A percentile compares a stretch with the other conserved stretches of the same genome.
These are phyloP conservation scores for Sequoia sempervirens DNA, from an alignment of 75 land plant genomes.

Conservation along the genomic window DNA sequence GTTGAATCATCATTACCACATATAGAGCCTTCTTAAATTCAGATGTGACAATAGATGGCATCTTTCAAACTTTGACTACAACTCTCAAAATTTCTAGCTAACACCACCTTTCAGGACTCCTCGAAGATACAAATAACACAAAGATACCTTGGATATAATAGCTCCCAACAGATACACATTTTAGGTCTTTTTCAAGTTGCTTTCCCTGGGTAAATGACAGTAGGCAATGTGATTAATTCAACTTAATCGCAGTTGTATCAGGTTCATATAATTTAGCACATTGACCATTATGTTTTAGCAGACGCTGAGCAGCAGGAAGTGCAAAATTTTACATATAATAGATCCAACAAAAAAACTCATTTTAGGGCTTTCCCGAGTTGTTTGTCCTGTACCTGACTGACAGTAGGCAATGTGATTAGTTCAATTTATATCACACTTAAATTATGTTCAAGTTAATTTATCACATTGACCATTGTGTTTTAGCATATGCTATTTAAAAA, in stretches of 20 bases:
- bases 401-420: neutral
- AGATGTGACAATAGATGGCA: neutral
- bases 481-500: neutral
- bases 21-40: neutral
- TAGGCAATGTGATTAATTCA: neutral
- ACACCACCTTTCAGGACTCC: neutral
- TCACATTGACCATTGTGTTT: neutral
- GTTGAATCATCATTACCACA: neutral
- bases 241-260: neutral
- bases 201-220: neutral
- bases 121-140: neutral
- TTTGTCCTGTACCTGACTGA: neutral
- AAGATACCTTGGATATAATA: neutral
- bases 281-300: neutral
- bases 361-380: neutral
- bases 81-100: neutral
- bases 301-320: neutral
- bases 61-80: neutral
- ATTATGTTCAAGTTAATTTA: neutral
- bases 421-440: neutral
- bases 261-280: neutral
- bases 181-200: neutral
- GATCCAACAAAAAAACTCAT: neutral
- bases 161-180: neutral
- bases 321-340: neutral